A percentile compares a stretch with the other conserved stretches of the same genome.
Conservation (phyloP, 2,329 filamentous ascomycete genomes). For the Stemphylium vesicarium region DNA sequence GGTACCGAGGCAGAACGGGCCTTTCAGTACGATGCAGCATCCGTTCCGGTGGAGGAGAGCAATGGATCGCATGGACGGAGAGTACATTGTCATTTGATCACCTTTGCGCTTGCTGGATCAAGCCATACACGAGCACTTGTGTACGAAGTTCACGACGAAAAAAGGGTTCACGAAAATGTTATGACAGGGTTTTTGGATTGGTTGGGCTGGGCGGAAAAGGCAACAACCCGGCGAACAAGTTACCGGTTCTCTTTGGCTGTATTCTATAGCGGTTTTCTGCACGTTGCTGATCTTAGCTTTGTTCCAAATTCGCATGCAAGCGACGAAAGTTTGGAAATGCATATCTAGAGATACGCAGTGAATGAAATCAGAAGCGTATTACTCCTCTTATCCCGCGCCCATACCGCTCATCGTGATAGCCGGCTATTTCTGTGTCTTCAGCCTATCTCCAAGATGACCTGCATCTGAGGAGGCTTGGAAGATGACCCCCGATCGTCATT, state of each 20-base stretch:
- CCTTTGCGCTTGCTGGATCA: slow-evolving; percentile 19
- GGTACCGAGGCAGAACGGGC: slow-evolving; percentile 26
- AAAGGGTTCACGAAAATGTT: slow-evolving; percentile 4
- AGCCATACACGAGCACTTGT: slow-evolving; percentile 3
- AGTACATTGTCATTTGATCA: slow-evolving; percentile 59
- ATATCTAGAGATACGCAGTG: neutral
- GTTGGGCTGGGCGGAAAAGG: slow-evolving; percentile 9
- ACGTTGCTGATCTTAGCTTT: neutral
- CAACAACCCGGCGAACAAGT: neutral
- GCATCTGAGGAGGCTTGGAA: neutral
- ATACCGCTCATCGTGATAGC: neutral
- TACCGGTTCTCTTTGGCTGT: slow-evolving; percentile 4
- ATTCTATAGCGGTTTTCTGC: slow-evolving; percentile 13
- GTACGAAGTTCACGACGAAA: slow-evolving; percentile 11
- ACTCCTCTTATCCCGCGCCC: neutral
- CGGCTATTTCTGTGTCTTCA: too few species aligned
- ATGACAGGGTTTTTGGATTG: slow-evolving; percentile 15
- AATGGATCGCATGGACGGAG: slow-evolving; percentile 59
- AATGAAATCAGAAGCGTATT: slow-evolving; percentile 2
- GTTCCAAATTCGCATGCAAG: neutral
- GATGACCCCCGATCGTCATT: neutral
- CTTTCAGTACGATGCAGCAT: slow-evolving; percentile 39
- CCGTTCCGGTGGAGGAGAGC: slow-evolving; percentile 58
- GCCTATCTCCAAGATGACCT: neutral
- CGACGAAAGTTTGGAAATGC: neutral